A percentile compares a stretch with the other conserved stretches of the same genome.
phyloP scores from a whole-genome alignment of 2,329 filamentous ascomycete species.

The Grosmannia penicillata region DNA sequence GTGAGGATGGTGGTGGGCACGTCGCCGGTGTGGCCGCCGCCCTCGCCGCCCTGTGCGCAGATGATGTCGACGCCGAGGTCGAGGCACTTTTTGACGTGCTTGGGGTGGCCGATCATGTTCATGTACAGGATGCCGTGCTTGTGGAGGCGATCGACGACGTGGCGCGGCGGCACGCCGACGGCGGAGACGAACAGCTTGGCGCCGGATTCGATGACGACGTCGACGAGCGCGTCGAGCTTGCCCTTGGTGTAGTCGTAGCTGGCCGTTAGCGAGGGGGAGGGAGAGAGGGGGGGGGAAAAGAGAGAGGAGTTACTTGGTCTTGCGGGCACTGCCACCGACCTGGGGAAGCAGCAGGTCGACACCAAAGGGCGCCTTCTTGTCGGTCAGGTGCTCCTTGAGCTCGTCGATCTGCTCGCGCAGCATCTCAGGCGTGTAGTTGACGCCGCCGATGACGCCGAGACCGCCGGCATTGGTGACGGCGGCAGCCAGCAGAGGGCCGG shows the following conservation, averaged over 20 bases:
- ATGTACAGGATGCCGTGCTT: slow-evolving; percentile 81
- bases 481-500: slow-evolving; percentile 87
- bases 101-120: slow-evolving; percentile 99
- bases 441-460: slow-evolving; percentile 89
- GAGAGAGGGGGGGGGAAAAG: background rate
- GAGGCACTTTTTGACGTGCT: slow-evolving; percentile 94
- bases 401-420: slow-evolving; percentile 87
- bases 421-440: slow-evolving; percentile 96
- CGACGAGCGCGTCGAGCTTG: slow-evolving; percentile 80
- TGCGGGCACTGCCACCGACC: slow-evolving; percentile 83
- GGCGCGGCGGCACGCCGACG: slow-evolving; percentile 81
- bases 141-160: slow-evolving; percentile 83
- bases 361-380: slow-evolving; percentile 92
- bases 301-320: slow-evolving; percentile 54
- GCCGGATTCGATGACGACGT: slow-evolving; percentile 84
- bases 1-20: slow-evolving; percentile 87
- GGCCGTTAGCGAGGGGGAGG: slow-evolving; percentile 4
- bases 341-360: slow-evolving; percentile 89
- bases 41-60: slow-evolving; percentile 95
- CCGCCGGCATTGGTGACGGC: slow-evolving; percentile 96
- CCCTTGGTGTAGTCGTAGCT: slow-evolving; percentile 99
- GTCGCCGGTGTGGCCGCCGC: slow-evolving; percentile 90
- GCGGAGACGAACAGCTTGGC: slow-evolving; percentile 92
- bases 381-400: slow-evolving; percentile 71
- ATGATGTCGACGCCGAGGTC: slow-evolving; percentile 89